Conservation (phyloP, 1,284 basidiomycete species). For the Sporisorium scitamineum region DNA sequence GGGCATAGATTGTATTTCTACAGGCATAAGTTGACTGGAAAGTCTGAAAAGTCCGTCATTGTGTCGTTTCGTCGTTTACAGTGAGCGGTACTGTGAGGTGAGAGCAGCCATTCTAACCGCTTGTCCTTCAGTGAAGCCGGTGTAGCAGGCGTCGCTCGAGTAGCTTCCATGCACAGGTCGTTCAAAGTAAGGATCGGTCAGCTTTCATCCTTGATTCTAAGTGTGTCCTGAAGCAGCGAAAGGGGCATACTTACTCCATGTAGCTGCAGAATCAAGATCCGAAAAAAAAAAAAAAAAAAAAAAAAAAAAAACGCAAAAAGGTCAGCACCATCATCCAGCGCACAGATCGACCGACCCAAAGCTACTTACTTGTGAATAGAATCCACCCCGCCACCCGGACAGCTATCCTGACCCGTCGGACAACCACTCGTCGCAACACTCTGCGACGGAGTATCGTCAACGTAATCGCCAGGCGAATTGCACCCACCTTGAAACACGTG, state of each 20-base stretch:
- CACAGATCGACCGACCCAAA: neutral
- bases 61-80: conserved; percentile 3
- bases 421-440: conserved; percentile 45
- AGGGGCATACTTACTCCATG: conserved; percentile 48
- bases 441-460: conserved; percentile 73
- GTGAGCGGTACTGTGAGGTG: conserved; percentile 24
- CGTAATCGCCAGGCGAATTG: conserved; percentile 72
- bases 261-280: conserved; percentile 24
- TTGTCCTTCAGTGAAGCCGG: conserved; percentile 52
- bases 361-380: conserved; percentile 47
- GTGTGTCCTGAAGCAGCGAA: too few species aligned
- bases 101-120: conserved; percentile 49
- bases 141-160: conserved; percentile 49
- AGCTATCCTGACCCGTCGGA: conserved; percentile 45
- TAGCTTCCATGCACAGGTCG: conserved; percentile 23
- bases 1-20: neutral
- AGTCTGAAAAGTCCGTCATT: neutral
- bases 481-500: conserved; percentile 77
- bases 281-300: neutral
- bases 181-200: too few species aligned
- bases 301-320: neutral
- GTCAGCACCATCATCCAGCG: neutral
- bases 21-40: neutral
- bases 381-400: conserved; percentile 39
- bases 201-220: neutral